phyloP scores from a whole-genome alignment of 2,329 filamentous ascomycete genomes.

The Phaeosphaeria sp. region DNA sequence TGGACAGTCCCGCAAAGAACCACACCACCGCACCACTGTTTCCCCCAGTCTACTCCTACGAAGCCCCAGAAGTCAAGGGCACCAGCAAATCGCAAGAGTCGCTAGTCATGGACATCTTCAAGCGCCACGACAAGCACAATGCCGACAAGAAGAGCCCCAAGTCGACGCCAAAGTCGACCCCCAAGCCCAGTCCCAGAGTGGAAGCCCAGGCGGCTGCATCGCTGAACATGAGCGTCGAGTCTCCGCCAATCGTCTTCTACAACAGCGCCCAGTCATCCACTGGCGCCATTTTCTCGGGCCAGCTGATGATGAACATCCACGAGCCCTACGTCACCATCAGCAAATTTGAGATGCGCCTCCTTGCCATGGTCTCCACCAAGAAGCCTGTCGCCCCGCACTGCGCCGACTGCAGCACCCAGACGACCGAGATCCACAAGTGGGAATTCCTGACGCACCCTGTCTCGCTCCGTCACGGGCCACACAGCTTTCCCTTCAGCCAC shows the following conservation, averaged over 20 bases:
- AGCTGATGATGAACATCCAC: constrained; percentile 75
- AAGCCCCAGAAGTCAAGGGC: constrained; percentile 36
- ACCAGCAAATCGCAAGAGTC: constrained; percentile 42
- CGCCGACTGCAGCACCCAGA: constrained; percentile 73
- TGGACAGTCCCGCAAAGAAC: constrained; percentile 28
- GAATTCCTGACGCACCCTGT: constrained; percentile 64
- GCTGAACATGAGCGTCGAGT: constrained; percentile 75
- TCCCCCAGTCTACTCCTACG: constrained; percentile 45
- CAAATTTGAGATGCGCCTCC: constrained; percentile 74
- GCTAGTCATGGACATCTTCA: constrained; percentile 49
- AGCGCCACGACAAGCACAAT: constrained; percentile 44
- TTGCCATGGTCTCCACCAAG: constrained; percentile 76
- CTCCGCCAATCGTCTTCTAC: constrained; percentile 84
- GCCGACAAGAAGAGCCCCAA: constrained; percentile 46
- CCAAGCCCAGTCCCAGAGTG: constrained; percentile 41
- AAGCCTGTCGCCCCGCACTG: constrained; percentile 83
- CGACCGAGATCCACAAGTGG: constrained; percentile 80
- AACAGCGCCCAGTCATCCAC: constrained; percentile 76
- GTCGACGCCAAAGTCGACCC: constrained; percentile 34
- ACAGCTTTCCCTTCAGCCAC: constrained; percentile 88
- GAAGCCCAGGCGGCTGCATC: constrained; percentile 55
- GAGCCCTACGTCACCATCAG: constrained; percentile 71
- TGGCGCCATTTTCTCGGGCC: constrained; percentile 85
- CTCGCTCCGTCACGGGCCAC: constrained; percentile 59
- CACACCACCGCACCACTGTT: constrained; percentile 33